Evolutionary conservation across 257 asterid genomes (phyloP), one percentile per base, ranked within the genome.

Genomic region (Solanum sitiens): DNA sequence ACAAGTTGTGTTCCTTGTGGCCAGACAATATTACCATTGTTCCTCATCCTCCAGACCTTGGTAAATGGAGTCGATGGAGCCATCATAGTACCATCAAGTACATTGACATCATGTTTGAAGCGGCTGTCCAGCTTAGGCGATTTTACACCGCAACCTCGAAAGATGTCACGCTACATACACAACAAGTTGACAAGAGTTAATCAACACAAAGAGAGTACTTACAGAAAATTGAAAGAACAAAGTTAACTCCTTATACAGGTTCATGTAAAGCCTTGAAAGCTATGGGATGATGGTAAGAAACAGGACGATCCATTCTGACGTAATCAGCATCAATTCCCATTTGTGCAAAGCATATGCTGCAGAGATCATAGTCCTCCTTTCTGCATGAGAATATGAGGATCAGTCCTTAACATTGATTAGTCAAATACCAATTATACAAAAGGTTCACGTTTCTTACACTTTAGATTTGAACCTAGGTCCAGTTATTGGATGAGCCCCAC

Each of bases 31-130:
- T 91, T 89, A 44, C 99, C 99, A 88, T 90, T 96, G 95, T 97
- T 97, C 93, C 92, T 95, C 98, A 97, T 92, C 89, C 97, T 91
- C 99, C 99, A 97, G 86, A 97, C 94, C 94, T 97, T 97, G 89
- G 98, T 96, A 89, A 97, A 96, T 23, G 92, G 95, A 87, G 93
- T 89, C n/a, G 53, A 89, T 87, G 99, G 99, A 56, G 95, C 94
- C 93, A 96, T 91, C 86, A 93, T 82, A 23, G 98, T 96, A 79
- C 98, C 99, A 91, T 97, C 99, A 87, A 91, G 85, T 44, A 97
- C 79, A 90, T 92, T 97, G 89, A 96, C 95, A 91, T 97, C 99
- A 88, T 89, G 94, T 75, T 93, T 89, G 90, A 94, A 97, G 73
- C 92, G 92, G 88, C 99, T 94, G 83, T 96, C 98, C 5, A 93